Evolutionary conservation across 1,284 basidiomycete genomes (phyloP).

Genomic region (Rhodotorula sp.): DNA sequence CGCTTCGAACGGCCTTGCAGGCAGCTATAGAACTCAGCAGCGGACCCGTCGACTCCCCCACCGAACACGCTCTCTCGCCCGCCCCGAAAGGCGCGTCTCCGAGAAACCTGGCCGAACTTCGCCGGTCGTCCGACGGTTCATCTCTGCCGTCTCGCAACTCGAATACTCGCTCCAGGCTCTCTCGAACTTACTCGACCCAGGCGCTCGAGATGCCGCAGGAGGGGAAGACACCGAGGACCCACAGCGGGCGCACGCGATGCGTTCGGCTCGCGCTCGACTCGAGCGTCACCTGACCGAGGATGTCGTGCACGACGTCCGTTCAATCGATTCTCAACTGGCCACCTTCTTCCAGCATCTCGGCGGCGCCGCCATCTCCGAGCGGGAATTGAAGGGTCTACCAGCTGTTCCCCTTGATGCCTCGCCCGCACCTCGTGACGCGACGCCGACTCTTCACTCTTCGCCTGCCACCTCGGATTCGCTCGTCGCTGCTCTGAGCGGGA

Average conservation of each 20-base stretch:
- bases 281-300: no score
- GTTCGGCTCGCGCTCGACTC: no score
- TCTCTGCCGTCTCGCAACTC: constrained; percentile 54
- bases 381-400: not conserved
- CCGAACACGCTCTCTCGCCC: no score
- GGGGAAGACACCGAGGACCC: not conserved
- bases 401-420: not conserved
- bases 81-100: no score
- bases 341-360: constrained; percentile 72
- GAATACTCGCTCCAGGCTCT: constrained; percentile 52
- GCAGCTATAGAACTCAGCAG: no score
- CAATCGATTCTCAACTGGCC: constrained; percentile 69
- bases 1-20: no score
- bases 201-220: no score
- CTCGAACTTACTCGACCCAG: no score
- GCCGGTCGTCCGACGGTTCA: constrained; percentile 53
- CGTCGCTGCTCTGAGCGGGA: not conserved
- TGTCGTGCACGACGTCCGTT: constrained; percentile 61
- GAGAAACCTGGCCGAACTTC: constrained; percentile 45
- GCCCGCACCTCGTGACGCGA: not conserved
- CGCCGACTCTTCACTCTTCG: no score
- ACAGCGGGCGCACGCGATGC: not conserved
- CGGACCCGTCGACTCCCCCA: no score
- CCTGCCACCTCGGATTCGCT: not conserved
- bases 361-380: constrained; percentile 47